Conservation (phyloP, 352 stramenopile species). For the Phytophthora litchii region DNA sequence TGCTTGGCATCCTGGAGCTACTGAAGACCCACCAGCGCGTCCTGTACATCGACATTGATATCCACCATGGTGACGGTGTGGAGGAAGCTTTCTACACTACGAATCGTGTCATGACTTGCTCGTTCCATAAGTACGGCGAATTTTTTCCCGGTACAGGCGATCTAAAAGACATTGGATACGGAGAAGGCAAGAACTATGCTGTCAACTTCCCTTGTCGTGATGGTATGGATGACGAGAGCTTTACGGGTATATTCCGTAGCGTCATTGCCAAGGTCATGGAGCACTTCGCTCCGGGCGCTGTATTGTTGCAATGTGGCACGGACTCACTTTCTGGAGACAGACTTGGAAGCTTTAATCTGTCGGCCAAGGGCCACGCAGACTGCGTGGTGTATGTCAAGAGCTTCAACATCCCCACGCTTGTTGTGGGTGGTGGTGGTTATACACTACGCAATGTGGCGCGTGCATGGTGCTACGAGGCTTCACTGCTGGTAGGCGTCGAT, state of each 20-base stretch:
- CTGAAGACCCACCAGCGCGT: constrained; percentile 97
- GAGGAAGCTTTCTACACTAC: constrained; percentile 99
- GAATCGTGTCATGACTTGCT: constrained; percentile 98
- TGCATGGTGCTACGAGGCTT: constrained; percentile 95
- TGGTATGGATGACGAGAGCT: constrained; percentile 98
- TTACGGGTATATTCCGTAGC: constrained; percentile 87
- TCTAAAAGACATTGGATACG: constrained; percentile 84
- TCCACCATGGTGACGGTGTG: constrained; percentile 99
- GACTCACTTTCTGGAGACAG: constrained; percentile 98
- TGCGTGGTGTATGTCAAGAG: constrained; percentile 97
- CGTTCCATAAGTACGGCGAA: constrained; percentile 99
- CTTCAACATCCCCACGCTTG: constrained; percentile 97
- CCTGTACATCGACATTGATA: constrained; percentile 99
- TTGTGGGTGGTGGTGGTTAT: constrained; percentile 98
- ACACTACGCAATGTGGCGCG: constrained; percentile 97
- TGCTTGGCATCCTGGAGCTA: constrained; percentile 98
- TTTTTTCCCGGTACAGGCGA: constrained; percentile 98
- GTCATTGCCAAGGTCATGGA: constrained; percentile 98
- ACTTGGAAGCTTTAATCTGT: constrained; percentile 99
- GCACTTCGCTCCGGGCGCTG: constrained; percentile 94
- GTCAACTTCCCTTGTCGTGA: constrained; percentile 99
- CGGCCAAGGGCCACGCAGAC: constrained; percentile 96
- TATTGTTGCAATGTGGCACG: constrained; percentile 98
- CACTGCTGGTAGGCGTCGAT: constrained; percentile 93
- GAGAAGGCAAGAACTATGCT: constrained; percentile 97